Evolutionary conservation across 2,329 filamentous ascomycete genomes (phyloP).

Genomic region (Emmonsia crescens): DNA sequence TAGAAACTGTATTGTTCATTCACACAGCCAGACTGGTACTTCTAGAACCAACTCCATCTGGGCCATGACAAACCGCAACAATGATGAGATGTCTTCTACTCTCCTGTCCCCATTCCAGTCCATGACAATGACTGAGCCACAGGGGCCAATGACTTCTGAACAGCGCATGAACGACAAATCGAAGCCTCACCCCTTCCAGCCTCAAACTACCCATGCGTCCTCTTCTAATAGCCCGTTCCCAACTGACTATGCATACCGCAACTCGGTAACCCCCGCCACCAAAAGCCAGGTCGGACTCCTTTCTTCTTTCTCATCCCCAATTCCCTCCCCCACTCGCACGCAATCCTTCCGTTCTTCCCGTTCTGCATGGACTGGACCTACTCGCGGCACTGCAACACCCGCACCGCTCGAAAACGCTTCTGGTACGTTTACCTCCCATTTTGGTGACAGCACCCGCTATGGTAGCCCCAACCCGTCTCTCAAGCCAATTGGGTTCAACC

Average conservation of each 20-base stretch:
- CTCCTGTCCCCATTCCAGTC: not conserved
- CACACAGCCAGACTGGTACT: not conserved
- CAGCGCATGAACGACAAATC: too few species aligned
- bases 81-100: not conserved
- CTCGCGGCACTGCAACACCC: not conserved
- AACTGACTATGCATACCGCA: not conserved
- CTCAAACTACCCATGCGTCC: not conserved
- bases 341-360: not conserved
- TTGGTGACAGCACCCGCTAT: not conserved
- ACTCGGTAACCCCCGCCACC: not conserved
- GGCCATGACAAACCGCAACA: not conserved
- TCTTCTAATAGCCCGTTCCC: not conserved
- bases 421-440: not conserved
- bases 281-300: not conserved
- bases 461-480: not conserved
- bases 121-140: not conserved
- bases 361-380: not conserved
- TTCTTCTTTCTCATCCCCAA: not conserved
- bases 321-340: not conserved
- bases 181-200: not conserved
- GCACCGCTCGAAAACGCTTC: not conserved
- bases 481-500: not conserved
- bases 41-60: not conserved
- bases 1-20: not conserved
- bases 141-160: not conserved